Base-by-base conservation (phyloP, 2,329 filamentous ascomycete species). In the Apiospora pterosperma region DNA sequence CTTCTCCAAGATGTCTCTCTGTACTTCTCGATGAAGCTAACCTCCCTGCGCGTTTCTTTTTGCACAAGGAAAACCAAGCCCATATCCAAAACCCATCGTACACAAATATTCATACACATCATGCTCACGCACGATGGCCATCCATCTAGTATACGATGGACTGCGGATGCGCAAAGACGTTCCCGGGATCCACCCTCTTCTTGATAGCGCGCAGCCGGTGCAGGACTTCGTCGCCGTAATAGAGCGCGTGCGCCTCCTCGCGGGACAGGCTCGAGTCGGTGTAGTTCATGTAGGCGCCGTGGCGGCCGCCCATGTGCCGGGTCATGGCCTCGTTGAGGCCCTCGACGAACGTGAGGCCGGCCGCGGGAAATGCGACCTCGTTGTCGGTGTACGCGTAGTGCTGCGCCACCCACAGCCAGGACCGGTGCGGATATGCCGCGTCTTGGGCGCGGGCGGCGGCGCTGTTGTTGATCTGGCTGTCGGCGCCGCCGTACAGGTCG, bases 401-500 rank as follows among this genome's bases (percentile, higher is more conserved):
- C 62, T 79, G 77, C 21, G 70, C 69, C 19, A 75, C 72, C 72
- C 75, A 78, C 23, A 76, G 67, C 36, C 72, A 67, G 63, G 75
- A 64, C 11, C 76, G 73, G 59, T 74, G 70, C 6, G 65, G 67
- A 63, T 74, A 78, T 5, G 74, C 70, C 3, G 68, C 67, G 63
- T 62, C 65, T 16, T 59, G 21, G 1, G 21, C 7, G 19, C 63
- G 63, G 48, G 23, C 2, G 8, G 12, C n/a, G n/a, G n/a, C n/a
- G n/a, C n/a, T 2, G 28, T 12, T 23, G 52, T 42, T 63, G 65
- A 79, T 77, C 61, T 70, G 69, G 59, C 76, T 78, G 52, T 73
- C 71, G 7, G 62, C 55, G 4, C 77, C 77, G 14, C 77, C 77
- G 55, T 76, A 78, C 8, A 79, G 67, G 62, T 77, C 73, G 11